Base-by-base conservation (phyloP, 225 moss, liverwort and hornwort genomes). In the Lunularia cruciata region DNA sequence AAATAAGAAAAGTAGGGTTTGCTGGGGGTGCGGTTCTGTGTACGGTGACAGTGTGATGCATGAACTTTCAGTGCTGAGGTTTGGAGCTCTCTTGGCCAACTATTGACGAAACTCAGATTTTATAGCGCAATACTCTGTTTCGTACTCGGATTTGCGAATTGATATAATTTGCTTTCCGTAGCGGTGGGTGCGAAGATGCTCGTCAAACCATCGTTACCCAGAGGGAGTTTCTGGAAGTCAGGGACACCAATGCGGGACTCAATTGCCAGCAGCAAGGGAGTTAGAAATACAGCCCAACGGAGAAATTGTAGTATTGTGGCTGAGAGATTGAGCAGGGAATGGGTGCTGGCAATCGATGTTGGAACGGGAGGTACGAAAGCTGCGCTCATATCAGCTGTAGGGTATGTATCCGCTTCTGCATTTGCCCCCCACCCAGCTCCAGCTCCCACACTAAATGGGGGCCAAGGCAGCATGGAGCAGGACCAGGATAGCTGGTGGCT, bases 311-410 rank as follows among this genome's bases (percentile, higher is more conserved):
- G 2, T 1, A 34, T 67, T 0, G 55, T 53, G 57, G 54, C 77
- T 0, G 45, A 47, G 54, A 68, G 48, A 31, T 45, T 36, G 42
- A 65, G 61, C 36, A 81, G 87, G 64, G 91, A 90, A 32, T 83
- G 81, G 81, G 90, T 95, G 48, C 72, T 92, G 74, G 92, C 92
- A 13, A 90, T 95, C 56, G 92, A 95, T 58, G 92, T 95, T 31
- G 95, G 95, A 10, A 92, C 95, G 0, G 95, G 92, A 32, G 95
- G 95, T 15, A 95, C 92, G 25, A 95, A 95, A 74, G 95, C 90
- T 28, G 95, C 95, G 48, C 86, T 95, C 23, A 77, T 95, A 30
- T 83, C 81, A 25, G 67, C 85, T 13, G 47, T 79, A 0, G 95
- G 92, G 19, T 64, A 37, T 28, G 90, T 95, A 28, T 76, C 84